A percentile compares a stretch with the other conserved stretches of the same genome.
These are phyloP conservation scores for Endotrypanum monterogeii DNA, from an alignment of 208 protist species.

Conservation along the genomic window DNA sequence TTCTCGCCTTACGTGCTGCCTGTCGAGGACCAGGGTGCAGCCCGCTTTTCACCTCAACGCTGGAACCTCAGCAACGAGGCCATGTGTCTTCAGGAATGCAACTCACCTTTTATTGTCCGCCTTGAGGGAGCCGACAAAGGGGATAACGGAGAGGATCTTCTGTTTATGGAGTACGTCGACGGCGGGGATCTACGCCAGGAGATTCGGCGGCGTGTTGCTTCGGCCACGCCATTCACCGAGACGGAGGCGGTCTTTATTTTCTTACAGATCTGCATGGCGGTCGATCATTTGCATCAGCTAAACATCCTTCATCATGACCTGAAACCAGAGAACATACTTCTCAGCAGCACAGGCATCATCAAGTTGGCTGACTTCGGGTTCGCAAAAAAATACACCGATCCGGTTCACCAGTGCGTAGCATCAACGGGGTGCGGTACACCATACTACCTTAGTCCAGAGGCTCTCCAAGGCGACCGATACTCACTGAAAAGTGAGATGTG, in stretches of 20 bases:
- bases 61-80: slow-evolving; percentile 32
- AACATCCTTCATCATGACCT: slow-evolving; percentile 91
- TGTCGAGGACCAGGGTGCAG: not conserved
- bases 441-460: slow-evolving; percentile 91
- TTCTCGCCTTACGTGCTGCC: not conserved
- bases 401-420: slow-evolving; percentile 39
- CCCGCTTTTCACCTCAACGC: not conserved
- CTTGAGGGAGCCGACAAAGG: slow-evolving; percentile 24
- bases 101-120: slow-evolving; percentile 30
- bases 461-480: slow-evolving; percentile 84
- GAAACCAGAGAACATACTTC: slow-evolving; percentile 91
- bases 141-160: slow-evolving; percentile 43
- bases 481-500: slow-evolving; percentile 91
- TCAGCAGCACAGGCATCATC: slow-evolving; percentile 66
- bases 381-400: slow-evolving; percentile 40
- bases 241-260: slow-evolving; percentile 60
- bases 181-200: slow-evolving; percentile 64
- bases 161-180: slow-evolving; percentile 81
- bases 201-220: slow-evolving; percentile 43
- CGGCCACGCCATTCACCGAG: slow-evolving; percentile 39
- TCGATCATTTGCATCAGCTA: slow-evolving; percentile 77
- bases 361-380: slow-evolving; percentile 88
- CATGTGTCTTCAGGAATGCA: slow-evolving; percentile 33
- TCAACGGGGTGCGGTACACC: slow-evolving; percentile 73
- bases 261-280: slow-evolving; percentile 64